Conservation (phyloP, 2,329 filamentous ascomycete genomes). For the Colletotrichum navitas region DNA sequence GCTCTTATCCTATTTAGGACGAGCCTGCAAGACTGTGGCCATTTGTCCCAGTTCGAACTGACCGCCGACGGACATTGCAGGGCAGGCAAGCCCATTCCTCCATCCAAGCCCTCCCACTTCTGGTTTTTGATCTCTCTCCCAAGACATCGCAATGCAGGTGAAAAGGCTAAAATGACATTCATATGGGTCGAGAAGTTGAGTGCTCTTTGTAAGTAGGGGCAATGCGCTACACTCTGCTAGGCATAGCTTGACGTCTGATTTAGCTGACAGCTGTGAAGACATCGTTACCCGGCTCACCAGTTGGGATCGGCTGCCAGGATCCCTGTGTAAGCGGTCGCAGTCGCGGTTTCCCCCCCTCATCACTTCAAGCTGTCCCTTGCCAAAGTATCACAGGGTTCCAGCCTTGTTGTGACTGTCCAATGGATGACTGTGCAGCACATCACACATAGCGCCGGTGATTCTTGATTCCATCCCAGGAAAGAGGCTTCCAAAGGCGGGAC, state of each 20-base stretch:
- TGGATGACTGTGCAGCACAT: neutral
- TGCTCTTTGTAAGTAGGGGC: neutral
- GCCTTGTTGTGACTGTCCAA: neutral
- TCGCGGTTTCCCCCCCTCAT: neutral
- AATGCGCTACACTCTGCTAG: conserved; percentile 36
- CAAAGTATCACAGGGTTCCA: neutral
- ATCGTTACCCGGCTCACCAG: conserved; percentile 33
- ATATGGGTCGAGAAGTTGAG: conserved; percentile 15
- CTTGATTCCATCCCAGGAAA: neutral
- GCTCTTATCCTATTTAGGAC: conserved; percentile 38
- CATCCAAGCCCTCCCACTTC: conserved; percentile 25
- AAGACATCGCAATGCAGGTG: conserved; percentile 3
- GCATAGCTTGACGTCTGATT: conserved; percentile 30
- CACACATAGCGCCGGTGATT: neutral
- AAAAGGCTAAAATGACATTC: conserved; percentile 39
- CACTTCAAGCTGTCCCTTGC: neutral
- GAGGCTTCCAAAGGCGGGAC: neutral
- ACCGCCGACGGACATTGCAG: conserved; percentile 31
- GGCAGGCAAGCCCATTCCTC: conserved; percentile 18
- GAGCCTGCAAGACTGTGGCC: conserved; percentile 43
- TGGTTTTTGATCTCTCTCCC: conserved; percentile 17
- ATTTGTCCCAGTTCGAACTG: conserved; percentile 29
- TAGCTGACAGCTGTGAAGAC: conserved; percentile 38
- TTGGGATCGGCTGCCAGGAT: conserved; percentile 38
- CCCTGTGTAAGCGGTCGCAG: conserved; percentile 11